These are phyloP conservation scores for Astrocystis sublimbata DNA, from an alignment of 495 filamentous ascomycete species.

Conservation along the genomic window DNA sequence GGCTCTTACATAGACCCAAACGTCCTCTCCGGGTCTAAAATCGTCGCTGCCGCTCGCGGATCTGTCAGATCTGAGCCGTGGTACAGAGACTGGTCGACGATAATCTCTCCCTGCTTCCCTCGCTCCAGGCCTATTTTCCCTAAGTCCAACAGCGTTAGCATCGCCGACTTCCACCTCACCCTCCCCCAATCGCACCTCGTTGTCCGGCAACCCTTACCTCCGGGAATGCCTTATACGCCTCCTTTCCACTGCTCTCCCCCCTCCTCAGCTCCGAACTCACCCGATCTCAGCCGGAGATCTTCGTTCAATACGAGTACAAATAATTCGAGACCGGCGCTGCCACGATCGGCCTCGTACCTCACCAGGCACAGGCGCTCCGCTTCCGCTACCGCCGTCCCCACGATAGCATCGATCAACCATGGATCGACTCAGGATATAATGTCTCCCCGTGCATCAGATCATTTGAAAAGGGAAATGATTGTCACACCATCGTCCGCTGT, in stretches of 20 bases:
- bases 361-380: constrained; percentile 56
- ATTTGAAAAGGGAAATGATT: constrained; percentile 51
- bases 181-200: constrained; percentile 23
- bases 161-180: constrained; percentile 21
- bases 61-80: constrained; percentile 23
- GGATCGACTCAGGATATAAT: constrained; percentile 44
- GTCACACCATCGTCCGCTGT: constrained; percentile 48
- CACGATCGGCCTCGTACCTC: constrained; percentile 76
- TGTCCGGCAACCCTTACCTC: constrained; percentile 33
- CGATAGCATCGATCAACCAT: constrained; percentile 34
- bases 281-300: constrained; percentile 59
- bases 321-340: constrained; percentile 56
- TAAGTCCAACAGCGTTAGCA: constrained; percentile 24
- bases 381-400: constrained; percentile 35
- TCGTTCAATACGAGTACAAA: constrained; percentile 50
- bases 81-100: constrained; percentile 26
- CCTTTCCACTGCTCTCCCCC: constrained; percentile 79
- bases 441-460: constrained; percentile 46
- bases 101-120: constrained; percentile 32
- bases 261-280: constrained; percentile 64
- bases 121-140: constrained; percentile 23
- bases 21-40: constrained; percentile 19
- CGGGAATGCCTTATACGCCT: constrained; percentile 90
- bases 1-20: constrained; percentile 26
- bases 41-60: constrained; percentile 16